Evolutionary conservation across 2,329 filamentous ascomycete species (phyloP).

Genomic region (Xylaria sp.): DNA sequence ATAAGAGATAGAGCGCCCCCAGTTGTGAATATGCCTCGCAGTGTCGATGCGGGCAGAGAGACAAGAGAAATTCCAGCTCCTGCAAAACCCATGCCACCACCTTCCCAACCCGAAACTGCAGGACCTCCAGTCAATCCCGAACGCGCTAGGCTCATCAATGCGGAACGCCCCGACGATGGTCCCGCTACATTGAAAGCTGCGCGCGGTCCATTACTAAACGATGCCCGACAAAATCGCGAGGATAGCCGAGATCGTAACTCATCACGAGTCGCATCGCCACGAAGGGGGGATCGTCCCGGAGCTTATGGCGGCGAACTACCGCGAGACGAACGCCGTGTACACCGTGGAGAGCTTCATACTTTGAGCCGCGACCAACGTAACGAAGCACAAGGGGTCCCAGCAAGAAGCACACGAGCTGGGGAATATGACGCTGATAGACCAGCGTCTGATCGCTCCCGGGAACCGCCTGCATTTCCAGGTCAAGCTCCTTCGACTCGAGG

Average conservation of each 20-base stretch:
- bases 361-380: constrained; percentile 48
- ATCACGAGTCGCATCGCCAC: constrained; percentile 59
- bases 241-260: constrained; percentile 57
- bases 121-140: constrained; percentile 67
- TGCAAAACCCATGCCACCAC: constrained; percentile 48
- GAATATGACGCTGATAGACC: constrained; percentile 57
- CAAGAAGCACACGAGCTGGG: constrained; percentile 47
- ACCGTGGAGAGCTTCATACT: constrained; percentile 52
- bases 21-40: constrained; percentile 40
- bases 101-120: constrained; percentile 46
- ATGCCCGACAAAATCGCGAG: constrained; percentile 57
- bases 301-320: constrained; percentile 52
- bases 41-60: constrained; percentile 43
- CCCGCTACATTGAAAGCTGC: constrained; percentile 60
- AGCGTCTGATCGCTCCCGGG: constrained; percentile 55
- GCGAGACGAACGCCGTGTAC: constrained; percentile 62
- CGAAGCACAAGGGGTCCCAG: constrained; percentile 44
- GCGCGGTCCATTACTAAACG: constrained; percentile 59
- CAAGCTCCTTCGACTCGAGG: constrained; percentile 50
- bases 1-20: constrained; percentile 51
- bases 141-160: constrained; percentile 60
- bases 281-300: constrained; percentile 55
- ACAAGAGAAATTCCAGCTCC: constrained; percentile 45
- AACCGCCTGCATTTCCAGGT: constrained; percentile 54
- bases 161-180: constrained; percentile 52